Evolutionary conservation across 208 protist species (phyloP).

Genomic region (Crithidia bombi): DNA sequence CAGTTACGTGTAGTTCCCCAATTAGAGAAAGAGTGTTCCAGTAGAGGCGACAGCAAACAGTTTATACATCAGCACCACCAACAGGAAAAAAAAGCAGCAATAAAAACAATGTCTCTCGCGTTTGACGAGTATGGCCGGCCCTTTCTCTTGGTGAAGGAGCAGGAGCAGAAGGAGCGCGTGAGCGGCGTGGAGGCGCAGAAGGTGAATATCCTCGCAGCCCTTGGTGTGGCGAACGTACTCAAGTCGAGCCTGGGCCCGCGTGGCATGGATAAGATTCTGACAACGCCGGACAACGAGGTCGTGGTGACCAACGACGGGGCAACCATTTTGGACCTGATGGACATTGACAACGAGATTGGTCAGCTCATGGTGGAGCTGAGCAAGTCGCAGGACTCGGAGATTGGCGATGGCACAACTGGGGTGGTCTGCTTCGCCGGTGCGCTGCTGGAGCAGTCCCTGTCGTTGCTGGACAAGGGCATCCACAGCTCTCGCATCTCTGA

Average conservation of each 20-base stretch:
- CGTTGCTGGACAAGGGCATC: slow-evolving; percentile 98
- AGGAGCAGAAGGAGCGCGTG: slow-evolving; percentile 95
- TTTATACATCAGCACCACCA: no score
- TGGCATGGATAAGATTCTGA: slow-evolving; percentile 98
- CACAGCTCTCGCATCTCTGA: slow-evolving; percentile 99
- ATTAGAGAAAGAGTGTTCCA: no score
- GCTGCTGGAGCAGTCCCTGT: slow-evolving; percentile 97
- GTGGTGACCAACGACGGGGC: slow-evolving; percentile 99
- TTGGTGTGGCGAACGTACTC: slow-evolving; percentile 97
- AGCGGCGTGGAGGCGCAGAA: slow-evolving; percentile 98
- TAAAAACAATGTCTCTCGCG: slow-evolving; percentile 94
- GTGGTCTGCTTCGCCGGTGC: slow-evolving; percentile 99
- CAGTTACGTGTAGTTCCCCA: no score
- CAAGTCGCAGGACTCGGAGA: slow-evolving; percentile 99
- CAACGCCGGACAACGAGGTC: slow-evolving; percentile 98
- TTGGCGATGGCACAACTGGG: slow-evolving; percentile 99
- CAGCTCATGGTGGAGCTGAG: slow-evolving; percentile 99
- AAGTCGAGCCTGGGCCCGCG: slow-evolving; percentile 98
- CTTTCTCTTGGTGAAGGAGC: slow-evolving; percentile 99
- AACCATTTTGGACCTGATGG: slow-evolving; percentile 98
- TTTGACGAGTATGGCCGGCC: slow-evolving; percentile 99
- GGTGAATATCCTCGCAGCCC: slow-evolving; percentile 98
- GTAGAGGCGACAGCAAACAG: no score
- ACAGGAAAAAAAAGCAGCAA: no score
- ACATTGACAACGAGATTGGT: slow-evolving; percentile 99